A percentile compares a stretch with the other conserved stretches of the same genome.
phyloP scores from a whole-genome alignment of 1,139 yeast species.

The Diutina mesorugosa region DNA sequence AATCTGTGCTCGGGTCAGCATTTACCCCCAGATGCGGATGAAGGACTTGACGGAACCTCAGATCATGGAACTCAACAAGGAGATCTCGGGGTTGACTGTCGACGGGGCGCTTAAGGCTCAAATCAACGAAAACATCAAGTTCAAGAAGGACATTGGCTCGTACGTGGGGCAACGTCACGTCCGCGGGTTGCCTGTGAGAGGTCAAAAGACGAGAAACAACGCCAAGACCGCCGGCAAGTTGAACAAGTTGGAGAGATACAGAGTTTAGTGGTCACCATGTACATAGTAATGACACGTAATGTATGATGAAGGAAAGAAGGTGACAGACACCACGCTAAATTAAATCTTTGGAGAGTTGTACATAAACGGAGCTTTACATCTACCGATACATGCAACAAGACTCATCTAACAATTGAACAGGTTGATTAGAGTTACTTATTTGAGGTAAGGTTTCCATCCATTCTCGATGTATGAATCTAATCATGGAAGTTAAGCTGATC shows the following conservation, averaged over 20 bases:
- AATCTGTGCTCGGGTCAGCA: constrained; percentile 78
- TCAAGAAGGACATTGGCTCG: constrained; percentile 75
- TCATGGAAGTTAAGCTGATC: too few relatives aligned
- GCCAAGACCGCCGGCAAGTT: constrained; percentile 81
- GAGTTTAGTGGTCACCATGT: background rate
- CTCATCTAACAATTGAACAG: too few relatives aligned
- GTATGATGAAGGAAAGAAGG: background rate
- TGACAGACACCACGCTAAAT: too few relatives aligned
- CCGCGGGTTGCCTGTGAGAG: constrained; percentile 80
- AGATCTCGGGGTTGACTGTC: constrained; percentile 67
- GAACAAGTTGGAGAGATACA: constrained; percentile 56
- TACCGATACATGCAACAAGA: too few relatives aligned
- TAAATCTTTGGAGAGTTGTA: too few relatives aligned
- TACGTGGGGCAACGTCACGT: constrained; percentile 88
- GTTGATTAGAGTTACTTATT: too few relatives aligned
- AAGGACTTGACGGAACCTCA: constrained; percentile 86
- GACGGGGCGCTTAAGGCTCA: constrained; percentile 79
- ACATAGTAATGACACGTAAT: background rate
- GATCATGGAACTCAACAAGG: constrained; percentile 75
- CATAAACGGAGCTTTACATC: too few relatives aligned
- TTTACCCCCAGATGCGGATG: constrained; percentile 90
- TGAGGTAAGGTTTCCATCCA: too few relatives aligned
- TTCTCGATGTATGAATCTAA: too few relatives aligned
- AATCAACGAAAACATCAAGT: constrained; percentile 63
- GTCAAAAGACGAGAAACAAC: constrained; percentile 87